Conservation (phyloP, 1,139 yeast genomes). For the Tardiomyces depauwii region DNA sequence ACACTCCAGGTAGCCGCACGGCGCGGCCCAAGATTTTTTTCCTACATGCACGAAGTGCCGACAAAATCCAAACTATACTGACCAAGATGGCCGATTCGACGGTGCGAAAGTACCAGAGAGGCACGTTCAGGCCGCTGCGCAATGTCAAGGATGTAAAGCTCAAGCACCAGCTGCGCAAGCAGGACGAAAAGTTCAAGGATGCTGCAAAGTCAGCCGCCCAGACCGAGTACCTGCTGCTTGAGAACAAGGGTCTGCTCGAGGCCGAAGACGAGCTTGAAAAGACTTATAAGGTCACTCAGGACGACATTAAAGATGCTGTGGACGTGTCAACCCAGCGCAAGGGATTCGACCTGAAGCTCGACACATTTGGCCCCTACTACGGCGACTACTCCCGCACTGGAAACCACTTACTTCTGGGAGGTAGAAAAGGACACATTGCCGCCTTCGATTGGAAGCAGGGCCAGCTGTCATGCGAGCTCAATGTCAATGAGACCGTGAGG, state of each 20-base stretch:
- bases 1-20: too few species aligned
- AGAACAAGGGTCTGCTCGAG: conserved; percentile 75
- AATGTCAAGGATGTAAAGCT: conserved; percentile 48
- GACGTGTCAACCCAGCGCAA: conserved; percentile 62
- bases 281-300: conserved; percentile 76
- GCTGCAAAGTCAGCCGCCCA: conserved; percentile 76
- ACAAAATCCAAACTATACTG: too few species aligned
- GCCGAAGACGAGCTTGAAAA: conserved; percentile 87
- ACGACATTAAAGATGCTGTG: conserved; percentile 67
- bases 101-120: conserved; percentile 14
- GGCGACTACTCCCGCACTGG: conserved; percentile 83
- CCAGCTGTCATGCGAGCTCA: conserved; percentile 63
- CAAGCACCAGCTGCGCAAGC: conserved; percentile 39
- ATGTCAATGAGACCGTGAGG: conserved; percentile 78
- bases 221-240: conserved; percentile 76
- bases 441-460: conserved; percentile 96
- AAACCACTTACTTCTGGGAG: conserved; percentile 72
- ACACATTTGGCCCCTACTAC: conserved; percentile 79
- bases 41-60: too few species aligned
- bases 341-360: conserved; percentile 60
- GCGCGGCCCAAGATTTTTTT: too few species aligned
- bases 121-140: conserved; percentile 4
- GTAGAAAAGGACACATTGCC: conserved; percentile 90
- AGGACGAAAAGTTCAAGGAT: conserved; percentile 63
- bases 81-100: neutral